Base-by-base conservation (phyloP, 1,139 yeast species). In the Magnusiomyces suaveolens region DNA sequence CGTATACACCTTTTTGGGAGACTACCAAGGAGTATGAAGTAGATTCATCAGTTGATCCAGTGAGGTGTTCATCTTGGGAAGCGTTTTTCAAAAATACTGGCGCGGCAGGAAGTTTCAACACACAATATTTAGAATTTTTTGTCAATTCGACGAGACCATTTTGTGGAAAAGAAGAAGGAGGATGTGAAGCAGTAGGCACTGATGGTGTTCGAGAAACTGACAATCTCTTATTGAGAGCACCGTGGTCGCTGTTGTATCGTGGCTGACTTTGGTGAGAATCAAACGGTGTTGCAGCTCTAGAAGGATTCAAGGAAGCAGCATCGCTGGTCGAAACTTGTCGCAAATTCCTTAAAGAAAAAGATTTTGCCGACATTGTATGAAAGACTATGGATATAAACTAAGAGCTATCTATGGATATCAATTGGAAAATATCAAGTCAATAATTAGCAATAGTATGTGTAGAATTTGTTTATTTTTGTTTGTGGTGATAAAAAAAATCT, bases 21-120 rank as follows among this genome's bases (percentile, higher is more conserved):
- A 81, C 72, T 8, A 79, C 75, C 36, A 84, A 71, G 0, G 87
- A 82, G 64, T 77, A 80, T 43, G 75, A 73, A 2, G 87, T 77
- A 10, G 61, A 62, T 41, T 77, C 72, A 65, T 83, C 88, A 3
- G 84, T 67, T 55, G 73, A 72, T 0, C 85, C 90, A 52, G 72
- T 52, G 1, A n/a, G 14, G 21, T 47, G 18, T 25, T 56, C 52
- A 10, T 43, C 24, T n/a, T 49, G 56, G n/a, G 46, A 63, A 4
- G 59, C 56, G n/a, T 63, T 56, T 29, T 60, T 65, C 32, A 82
- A 71, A 1, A 75, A 69, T 1, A 73, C 64, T 1, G 87, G 87
- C 21, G 73, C 65, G 0, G 85, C 83, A 8, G 83, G 81, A n/a
- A 83, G 72, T 59, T 76, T 75, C 2, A 81, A 74, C 10, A 85